Base-by-base conservation (phyloP, 305 asterid genomes). In the Caryopteris hybrid region DNA sequence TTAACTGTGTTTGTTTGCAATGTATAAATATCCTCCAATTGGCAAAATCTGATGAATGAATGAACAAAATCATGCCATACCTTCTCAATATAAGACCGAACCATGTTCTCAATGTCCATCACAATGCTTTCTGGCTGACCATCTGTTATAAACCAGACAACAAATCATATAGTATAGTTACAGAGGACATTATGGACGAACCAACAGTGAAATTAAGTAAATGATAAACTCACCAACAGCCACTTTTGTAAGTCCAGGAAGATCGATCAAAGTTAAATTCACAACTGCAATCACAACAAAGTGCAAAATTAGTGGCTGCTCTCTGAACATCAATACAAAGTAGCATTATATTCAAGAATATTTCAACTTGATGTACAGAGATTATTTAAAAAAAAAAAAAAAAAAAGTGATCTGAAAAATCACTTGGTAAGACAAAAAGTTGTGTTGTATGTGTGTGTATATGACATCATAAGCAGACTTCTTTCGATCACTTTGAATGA, bases 161-260 rank as follows among this genome's bases (percentile, higher is more conserved):
- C 13, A 23, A 50, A 63, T 52, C 74, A 60, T 22, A 56, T 45
- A 6, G 38, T 58, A 39, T 38, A 22, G 4, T 17, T 51, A n/a
- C 20, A 8, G 33, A 21, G 62, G 55, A 21, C 16, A n/a, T 39
- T 9, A 12, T 8, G 34, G 43, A 39, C 22, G 36, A 54, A 70
- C 20, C 21, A 61, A 33, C 12, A 58, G 50, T 17, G 41, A 33
- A 51, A 13, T 4, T 13, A 16, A 14, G 45, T 33, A 46, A 34
- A 57, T 1, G 7, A 20, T 14, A 38, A 56, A 74, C 93, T 77
- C 81, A 89, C 96, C 96, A 42, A 89, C 84, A 17, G 96, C 94
- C 71, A 89, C 96, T 76, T 88, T 88, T 33, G 96, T 88, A 54
- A 86, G 90, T 45, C 93, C 93, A 61, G 96, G 96, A 83, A 86